phyloP scores from a whole-genome alignment of 1,139 yeast species.

The Blastobotrys elegans region DNA sequence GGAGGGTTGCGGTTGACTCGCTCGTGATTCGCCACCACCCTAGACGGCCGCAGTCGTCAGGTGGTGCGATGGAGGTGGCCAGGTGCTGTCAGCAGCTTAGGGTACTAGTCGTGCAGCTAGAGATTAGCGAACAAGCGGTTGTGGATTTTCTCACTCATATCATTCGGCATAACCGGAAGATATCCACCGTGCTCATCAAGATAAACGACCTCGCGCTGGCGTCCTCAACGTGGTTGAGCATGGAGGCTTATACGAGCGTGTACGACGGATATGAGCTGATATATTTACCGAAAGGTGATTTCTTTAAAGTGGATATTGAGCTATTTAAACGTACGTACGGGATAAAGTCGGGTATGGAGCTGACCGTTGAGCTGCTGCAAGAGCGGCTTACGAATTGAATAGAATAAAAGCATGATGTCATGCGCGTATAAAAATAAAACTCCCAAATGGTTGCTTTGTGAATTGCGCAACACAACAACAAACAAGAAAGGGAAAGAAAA shows the following conservation, averaged over 20 bases:
- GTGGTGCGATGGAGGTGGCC: background rate
- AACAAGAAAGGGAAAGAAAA: background rate
- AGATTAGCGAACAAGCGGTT: background rate
- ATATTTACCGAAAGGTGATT: background rate
- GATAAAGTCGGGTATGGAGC: background rate
- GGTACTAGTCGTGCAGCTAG: background rate
- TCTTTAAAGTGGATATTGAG: background rate
- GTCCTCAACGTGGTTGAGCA: background rate
- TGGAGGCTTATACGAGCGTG: background rate
- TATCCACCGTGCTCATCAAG: background rate
- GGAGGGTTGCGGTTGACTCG: background rate
- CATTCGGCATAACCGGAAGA: background rate
- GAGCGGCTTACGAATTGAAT: background rate
- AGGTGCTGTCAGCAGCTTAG: background rate
- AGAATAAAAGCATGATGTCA: no score
- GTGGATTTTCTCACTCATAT: background rate
- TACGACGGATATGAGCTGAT: background rate
- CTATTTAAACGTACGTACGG: background rate
- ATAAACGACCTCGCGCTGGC: background rate
- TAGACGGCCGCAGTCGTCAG: background rate
- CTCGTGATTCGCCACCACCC: background rate
- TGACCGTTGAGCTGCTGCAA: background rate
- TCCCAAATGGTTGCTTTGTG: background rate
- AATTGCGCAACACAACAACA: background rate
- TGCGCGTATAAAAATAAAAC: no score